phyloP scores from a whole-genome alignment of 2,329 filamentous ascomycete species.

The Colletotrichum sp. region DNA sequence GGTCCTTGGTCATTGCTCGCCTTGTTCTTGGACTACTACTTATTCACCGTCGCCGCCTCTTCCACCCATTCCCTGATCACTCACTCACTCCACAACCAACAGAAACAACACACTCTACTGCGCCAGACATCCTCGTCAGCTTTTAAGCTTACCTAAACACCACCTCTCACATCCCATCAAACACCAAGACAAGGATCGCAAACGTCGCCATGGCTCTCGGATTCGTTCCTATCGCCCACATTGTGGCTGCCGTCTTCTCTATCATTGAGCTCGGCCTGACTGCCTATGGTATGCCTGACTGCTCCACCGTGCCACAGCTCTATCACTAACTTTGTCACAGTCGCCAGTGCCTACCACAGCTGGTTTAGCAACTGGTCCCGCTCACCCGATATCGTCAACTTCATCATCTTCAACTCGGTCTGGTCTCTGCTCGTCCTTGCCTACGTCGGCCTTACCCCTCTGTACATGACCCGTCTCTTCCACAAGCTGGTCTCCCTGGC shows the following conservation, averaged over 20 bases:
- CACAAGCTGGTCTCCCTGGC: slow-evolving; percentile 70
- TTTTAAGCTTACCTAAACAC: neutral
- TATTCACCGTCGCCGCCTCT: slow-evolving; percentile 11
- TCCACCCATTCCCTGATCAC: too few species aligned
- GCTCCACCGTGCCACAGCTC: neutral
- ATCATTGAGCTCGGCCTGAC: slow-evolving; percentile 79
- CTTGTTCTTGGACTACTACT: neutral
- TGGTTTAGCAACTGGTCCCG: slow-evolving; percentile 33
- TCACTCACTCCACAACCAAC: neutral
- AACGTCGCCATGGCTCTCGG: slow-evolving; percentile 2
- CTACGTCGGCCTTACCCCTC: slow-evolving; percentile 73
- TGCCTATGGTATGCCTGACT: slow-evolving; percentile 65
- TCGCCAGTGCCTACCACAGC: slow-evolving; percentile 45
- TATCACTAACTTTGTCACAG: slow-evolving; percentile 38
- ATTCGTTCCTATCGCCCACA: slow-evolving; percentile 46
- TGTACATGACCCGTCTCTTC: slow-evolving; percentile 64
- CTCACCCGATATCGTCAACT: slow-evolving; percentile 67
- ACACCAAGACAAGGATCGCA: neutral
- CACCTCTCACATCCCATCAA: neutral
- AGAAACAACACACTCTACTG: neutral
- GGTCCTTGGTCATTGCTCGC: neutral
- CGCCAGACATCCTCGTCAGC: neutral
- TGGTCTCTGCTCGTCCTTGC: slow-evolving; percentile 77
- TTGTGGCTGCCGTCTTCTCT: slow-evolving; percentile 69
- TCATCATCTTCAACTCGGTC: slow-evolving; percentile 79